Evolutionary conservation across 257 asterid species (phyloP), one percentile per base, ranked within the genome.

Genomic region (Nicotiana tabacum): DNA sequence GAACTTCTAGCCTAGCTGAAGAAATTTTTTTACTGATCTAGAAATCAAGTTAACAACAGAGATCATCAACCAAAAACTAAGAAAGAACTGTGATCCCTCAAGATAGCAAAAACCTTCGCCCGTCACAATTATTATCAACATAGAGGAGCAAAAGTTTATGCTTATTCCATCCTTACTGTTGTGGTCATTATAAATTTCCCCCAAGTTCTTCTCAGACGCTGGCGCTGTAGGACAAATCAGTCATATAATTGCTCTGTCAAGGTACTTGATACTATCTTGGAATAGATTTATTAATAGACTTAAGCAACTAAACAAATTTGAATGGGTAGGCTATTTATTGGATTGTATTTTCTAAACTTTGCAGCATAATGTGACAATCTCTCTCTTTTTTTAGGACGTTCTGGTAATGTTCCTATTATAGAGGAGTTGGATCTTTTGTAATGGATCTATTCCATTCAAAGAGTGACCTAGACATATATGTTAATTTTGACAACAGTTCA

Each of bases 391-490:
- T 76, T 92, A 95, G 98, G 92, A 53, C 51, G 81, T 69, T 85
- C 95, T 30, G 86, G 84, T 60, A 87, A 90, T 27, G 81, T 85
- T 82, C 99, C 98, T 46, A 88, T 87, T 16, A 95, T 95, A 87
- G 97, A 87, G 91, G 99, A 90, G 85, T 95, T 83, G 99, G 99
- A 84, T 95, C 99, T 61, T 94, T 94, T 56, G 92, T 91, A 16
- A 95, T 95, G 99, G 98, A 95, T 89, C 94, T 95, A 78, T 95
- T 95, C 83, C 92, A 90, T 82, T 77, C 86, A 53, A 88, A 89
- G 74, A 95, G 99, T 72, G 99, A 94, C 88, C 88, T 94, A 51
- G 99, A 95, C 85, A 89, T 95, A 68, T 95, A 98, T 46, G 92
- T 95, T 83, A 94, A 95, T 87, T 95, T 95, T 87, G 83, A 82